Evolutionary conservation across 2,329 filamentous ascomycete genomes (phyloP), one percentile per base, ranked within the genome.

Genomic region (Paraconiothyrium sp.): DNA sequence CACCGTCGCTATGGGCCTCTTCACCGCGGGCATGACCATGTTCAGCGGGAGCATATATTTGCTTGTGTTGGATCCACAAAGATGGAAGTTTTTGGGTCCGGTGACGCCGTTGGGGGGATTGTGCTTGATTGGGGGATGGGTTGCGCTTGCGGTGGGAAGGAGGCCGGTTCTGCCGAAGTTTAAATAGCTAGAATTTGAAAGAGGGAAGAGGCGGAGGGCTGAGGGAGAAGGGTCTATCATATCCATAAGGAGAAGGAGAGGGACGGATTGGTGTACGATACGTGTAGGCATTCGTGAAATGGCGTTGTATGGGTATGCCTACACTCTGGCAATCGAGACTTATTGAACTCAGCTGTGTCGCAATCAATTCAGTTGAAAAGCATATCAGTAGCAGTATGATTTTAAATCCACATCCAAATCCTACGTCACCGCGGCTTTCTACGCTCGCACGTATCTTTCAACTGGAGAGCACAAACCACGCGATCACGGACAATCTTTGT

Each of bases 41-140:
- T 91, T 91, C 77, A 87, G 84, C 61, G 89, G 89, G 1, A 87
- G 84, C 71, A 84, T 91, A 65, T 91, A 91, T 74, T 80, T 87
- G 10, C 82, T 91, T 10, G 82, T 86, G 0, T 79, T 91, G n/a
- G 85, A 90, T 76, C 85, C 88, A 22, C 82, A 85, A 68, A 79
- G 83, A 32, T 89, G 89, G 48, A 85, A 84, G 71, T 79, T 81
- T 58, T 61, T 90, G 64, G 89, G 89, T 0, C 89, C 89, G 0
- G 84, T 90, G 13, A 91, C 89, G 54, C 89, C 89, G 14, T 61
- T 91, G 1, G 89, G 88, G 0, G 88, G 89, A 0, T 66, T 89
- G 54, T 89, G 84, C 61, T 79, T 91, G 66, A 90, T 91, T 71
- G 87, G 83, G 1, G 89, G 89, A 0, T 91, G 88, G 88, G 73